Evolutionary conservation across 2,329 filamentous ascomycete species (phyloP).

Genomic region (Diaporthe ilicicola): DNA sequence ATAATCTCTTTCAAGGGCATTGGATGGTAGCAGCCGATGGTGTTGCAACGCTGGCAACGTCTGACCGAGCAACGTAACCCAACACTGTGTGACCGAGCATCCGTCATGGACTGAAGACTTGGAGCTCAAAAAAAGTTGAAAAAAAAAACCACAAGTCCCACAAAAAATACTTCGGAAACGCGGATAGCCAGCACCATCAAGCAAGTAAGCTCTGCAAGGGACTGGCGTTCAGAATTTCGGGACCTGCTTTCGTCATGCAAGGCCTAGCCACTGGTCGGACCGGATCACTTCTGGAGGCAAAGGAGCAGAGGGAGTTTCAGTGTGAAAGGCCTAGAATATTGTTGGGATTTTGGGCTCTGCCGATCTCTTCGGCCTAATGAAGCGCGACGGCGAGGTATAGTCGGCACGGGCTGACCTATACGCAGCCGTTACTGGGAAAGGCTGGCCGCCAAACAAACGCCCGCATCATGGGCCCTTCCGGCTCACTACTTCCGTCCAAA

Average conservation of each 20-base stretch:
- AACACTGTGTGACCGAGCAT: conserved; percentile 14
- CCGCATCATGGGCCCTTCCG: not conserved
- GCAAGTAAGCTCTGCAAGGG: not conserved
- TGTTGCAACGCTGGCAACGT: conserved; percentile 13
- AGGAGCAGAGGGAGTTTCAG: not conserved
- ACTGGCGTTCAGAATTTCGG: not conserved
- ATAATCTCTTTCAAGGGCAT: not conserved
- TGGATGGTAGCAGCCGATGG: conserved; percentile 20
- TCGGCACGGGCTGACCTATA: too few species aligned
- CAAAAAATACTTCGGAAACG: not conserved
- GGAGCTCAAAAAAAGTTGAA: not conserved
- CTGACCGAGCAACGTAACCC: conserved; percentile 12
- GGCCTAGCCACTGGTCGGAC: too few species aligned
- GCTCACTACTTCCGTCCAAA: not conserved
- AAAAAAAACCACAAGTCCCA: not conserved
- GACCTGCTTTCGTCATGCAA: not conserved
- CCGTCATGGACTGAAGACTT: not conserved
- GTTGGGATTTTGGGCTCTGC: not conserved
- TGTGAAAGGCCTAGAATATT: not conserved
- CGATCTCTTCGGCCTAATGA: conserved; percentile 11
- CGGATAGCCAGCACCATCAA: not conserved
- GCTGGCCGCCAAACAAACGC: not conserved
- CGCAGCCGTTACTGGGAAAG: too few species aligned
- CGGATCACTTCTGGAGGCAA: not conserved
- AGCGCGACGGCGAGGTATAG: not conserved